Conservation (phyloP, 1,139 yeast species). For the Pichia sp. region DNA sequence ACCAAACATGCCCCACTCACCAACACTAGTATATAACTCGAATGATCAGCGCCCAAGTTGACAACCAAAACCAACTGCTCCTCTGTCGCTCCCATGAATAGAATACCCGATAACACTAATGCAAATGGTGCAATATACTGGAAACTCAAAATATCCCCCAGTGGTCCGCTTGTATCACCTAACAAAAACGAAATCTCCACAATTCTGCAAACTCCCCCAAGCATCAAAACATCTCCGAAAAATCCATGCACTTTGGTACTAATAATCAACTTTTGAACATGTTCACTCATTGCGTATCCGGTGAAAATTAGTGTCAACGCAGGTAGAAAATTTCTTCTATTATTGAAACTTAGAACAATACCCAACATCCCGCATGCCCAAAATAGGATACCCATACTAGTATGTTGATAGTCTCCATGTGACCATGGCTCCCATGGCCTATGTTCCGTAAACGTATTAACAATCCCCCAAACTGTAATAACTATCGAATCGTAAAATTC, state of each 20-base stretch:
- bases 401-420: slow-evolving; percentile 89
- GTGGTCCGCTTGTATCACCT: slow-evolving; percentile 45
- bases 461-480: slow-evolving; percentile 85
- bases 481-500: slow-evolving; percentile 78
- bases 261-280: slow-evolving; percentile 63
- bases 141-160: slow-evolving; percentile 51
- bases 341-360: slow-evolving; percentile 59
- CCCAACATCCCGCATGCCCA: slow-evolving; percentile 93
- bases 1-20: slow-evolving; percentile 69
- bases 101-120: slow-evolving; percentile 65
- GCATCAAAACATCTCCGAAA: slow-evolving; percentile 75
- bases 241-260: slow-evolving; percentile 83
- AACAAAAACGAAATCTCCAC: slow-evolving; percentile 71
- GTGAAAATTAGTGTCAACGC: slow-evolving; percentile 75
- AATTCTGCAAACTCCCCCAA: slow-evolving; percentile 68
- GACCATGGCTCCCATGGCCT: slow-evolving; percentile 85
- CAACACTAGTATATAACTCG: slow-evolving; percentile 71
- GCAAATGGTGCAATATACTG: slow-evolving; percentile 83
- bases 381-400: slow-evolving; percentile 94
- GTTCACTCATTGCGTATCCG: slow-evolving; percentile 93
- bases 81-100: slow-evolving; percentile 90
- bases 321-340: slow-evolving; percentile 69
- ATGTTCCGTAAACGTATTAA: slow-evolving; percentile 92
- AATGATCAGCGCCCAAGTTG: slow-evolving; percentile 74
- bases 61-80: slow-evolving; percentile 71